Evolutionary conservation across 2,329 filamentous ascomycete species (phyloP), one percentile per base, ranked within the genome.

Genomic region (Stagonosporopsis rhizophila): DNA sequence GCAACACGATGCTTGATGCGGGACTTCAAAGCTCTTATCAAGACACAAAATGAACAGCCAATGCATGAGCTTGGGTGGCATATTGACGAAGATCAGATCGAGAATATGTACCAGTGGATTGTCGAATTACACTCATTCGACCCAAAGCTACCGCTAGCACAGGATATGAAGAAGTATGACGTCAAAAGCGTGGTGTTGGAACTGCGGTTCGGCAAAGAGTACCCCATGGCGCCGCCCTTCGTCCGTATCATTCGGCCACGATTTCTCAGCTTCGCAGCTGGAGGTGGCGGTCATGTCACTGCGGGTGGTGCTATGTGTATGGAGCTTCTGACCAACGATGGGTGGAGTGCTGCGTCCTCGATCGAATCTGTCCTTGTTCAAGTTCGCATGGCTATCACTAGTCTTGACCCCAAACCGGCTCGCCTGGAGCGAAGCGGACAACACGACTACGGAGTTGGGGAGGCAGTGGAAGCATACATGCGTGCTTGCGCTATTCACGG

Each of bases 51-150:
- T 1, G 78, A 72, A 11, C 85, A 82, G 1, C 83, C 86, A 0
- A 72, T 85, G 1, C 82, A 88, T 56, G 84, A 89, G 56, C 82
- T 96, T 0, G 93, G 93, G 15, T 96, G 92, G 92, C 92, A 91
- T 69, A 87, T 96, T 52, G 85, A 96, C 67, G 77, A 82, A 14
- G 79, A 81, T 12, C 83, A 85, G 45, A 79, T 93, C 34, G 83
- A 80, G 6, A 96, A 93, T 67, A 82, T 92, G 59, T 96, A 95
- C 68, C 92, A 96, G 68, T 96, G 92, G 92, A 92, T 96, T 56
- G 87, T 96, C 6, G 90, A 96, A 73, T 79, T 97, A 1, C 93
- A 96, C 73, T 91, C 88, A 39, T 96, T 96, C 67, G 88, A 92
- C 22, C 61, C 78, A 0, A 72, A 78, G 1, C 80, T 95, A 0